These are phyloP conservation scores for Beauveria caledonica DNA, from an alignment of 2,329 filamentous ascomycete genomes.

Conservation along the genomic window DNA sequence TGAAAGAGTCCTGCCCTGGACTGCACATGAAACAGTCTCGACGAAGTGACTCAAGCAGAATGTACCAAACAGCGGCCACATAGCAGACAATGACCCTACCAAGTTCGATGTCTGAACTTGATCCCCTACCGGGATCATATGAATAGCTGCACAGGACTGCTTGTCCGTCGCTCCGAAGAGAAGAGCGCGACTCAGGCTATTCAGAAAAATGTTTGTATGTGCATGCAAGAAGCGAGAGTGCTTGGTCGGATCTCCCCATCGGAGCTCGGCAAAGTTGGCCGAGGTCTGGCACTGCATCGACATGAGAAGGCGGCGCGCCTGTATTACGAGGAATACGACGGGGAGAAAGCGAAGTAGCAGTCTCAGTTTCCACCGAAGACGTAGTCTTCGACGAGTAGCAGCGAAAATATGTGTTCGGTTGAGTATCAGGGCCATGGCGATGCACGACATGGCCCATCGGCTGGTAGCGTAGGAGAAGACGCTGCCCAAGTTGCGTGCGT, in stretches of 20 bases:
- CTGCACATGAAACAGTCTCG: conserved; percentile 78
- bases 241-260: conserved; percentile 60
- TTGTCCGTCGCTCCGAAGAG: conserved; percentile 67
- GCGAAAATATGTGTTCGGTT: conserved; percentile 94
- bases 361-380: conserved; percentile 64
- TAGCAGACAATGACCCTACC: conserved; percentile 67
- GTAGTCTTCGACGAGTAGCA: conserved; percentile 73
- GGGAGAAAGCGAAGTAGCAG: conserved; percentile 63
- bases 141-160: conserved; percentile 64
- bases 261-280: conserved; percentile 57
- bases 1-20: conserved; percentile 72
- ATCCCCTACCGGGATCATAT: conserved; percentile 45
- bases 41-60: conserved; percentile 73
- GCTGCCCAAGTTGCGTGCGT: conserved; percentile 65
- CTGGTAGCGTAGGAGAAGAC: conserved; percentile 87
- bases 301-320: conserved; percentile 64
- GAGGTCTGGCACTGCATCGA: conserved; percentile 91
- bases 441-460: conserved; percentile 83
- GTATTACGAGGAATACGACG: conserved; percentile 59
- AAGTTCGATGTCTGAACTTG: conserved; percentile 34
- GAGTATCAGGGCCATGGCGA: conserved; percentile 76
- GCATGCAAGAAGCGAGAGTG: conserved; percentile 62
- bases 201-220: conserved; percentile 59
- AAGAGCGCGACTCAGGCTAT: conserved; percentile 62
- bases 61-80: conserved; percentile 68